Evolutionary conservation across 2,329 filamentous ascomycete genomes (phyloP).

Genomic region (Curvularia sp.): DNA sequence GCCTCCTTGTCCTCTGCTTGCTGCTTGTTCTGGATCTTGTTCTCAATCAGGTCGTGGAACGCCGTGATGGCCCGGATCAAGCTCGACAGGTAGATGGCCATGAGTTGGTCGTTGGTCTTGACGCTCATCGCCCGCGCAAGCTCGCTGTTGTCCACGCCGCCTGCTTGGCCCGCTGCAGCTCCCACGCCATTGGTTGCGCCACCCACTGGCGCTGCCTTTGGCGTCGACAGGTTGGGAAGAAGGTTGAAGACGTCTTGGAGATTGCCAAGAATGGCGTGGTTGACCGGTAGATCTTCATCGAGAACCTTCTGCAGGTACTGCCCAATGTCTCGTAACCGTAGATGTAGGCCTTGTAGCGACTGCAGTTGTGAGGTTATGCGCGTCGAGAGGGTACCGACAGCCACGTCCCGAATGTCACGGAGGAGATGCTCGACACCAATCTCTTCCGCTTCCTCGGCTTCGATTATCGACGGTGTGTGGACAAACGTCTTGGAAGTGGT

Average conservation of each 20-base stretch:
- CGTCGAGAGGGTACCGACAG: conserved; percentile 93
- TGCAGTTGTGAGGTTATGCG: conserved; percentile 97
- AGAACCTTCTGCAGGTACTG: conserved; percentile 96
- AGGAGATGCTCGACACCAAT: conserved; percentile 98
- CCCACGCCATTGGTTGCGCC: conserved; percentile 58
- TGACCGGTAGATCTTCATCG: conserved; percentile 89
- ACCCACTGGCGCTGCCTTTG: conserved; percentile 65
- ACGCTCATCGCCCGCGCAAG: conserved; percentile 96
- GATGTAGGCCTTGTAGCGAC: conserved; percentile 93
- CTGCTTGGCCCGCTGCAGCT: conserved; percentile 55
- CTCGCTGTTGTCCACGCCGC: conserved; percentile 73
- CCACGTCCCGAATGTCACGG: conserved; percentile 96
- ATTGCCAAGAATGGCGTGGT: conserved; percentile 96
- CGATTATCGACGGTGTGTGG: conserved; percentile 96
- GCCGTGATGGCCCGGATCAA: conserved; percentile 97
- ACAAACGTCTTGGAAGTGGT: conserved; percentile 97
- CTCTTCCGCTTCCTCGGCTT: conserved; percentile 98
- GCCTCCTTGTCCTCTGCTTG: conserved; percentile 94
- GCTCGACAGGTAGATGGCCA: conserved; percentile 97
- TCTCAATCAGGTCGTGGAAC: conserved; percentile 99
- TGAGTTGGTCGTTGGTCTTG: conserved; percentile 99
- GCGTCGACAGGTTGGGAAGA: conserved; percentile 91
- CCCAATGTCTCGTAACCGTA: conserved; percentile 93
- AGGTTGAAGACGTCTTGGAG: conserved; percentile 99
- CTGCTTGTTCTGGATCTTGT: conserved; percentile 99